Base-by-base conservation (phyloP, 768 basidiomycete genomes). In the Lactarius psammicola region DNA sequence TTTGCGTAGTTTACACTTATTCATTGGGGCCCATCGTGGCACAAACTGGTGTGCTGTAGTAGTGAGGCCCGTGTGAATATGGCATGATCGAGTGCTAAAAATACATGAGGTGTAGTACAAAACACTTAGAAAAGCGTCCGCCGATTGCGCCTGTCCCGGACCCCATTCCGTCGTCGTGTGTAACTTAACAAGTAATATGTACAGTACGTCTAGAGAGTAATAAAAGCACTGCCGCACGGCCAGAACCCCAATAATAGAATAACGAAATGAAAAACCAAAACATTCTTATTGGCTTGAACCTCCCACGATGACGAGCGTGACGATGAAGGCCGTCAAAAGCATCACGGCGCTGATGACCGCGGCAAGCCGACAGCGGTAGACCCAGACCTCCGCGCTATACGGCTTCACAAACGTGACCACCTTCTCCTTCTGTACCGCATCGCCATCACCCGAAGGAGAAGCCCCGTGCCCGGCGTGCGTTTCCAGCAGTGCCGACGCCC, bases 331-430 rank as follows among this genome's bases (percentile, higher is more conserved):
- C 1, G 73, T 64, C 23, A 73, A 31, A 3, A 83, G 81, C 78
- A 80, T 76, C 69, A 78, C 78, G 76, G 77, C 88, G 73, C 80
- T 88, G 77, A 74, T 80, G 76, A 86, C 84, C 77, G 72, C 88
- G 72, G 80, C 90, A 76, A 78, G 82, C 76, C 82, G 83, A 80
- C 72, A 87, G 72, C 77, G 78, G 72, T 62, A 74, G 67, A 73
- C 84, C 74, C 71, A 84, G 59, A 66, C 74, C 60, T 81, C 78
- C 59, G 68, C 69, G 34, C 72, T 59, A 40, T 74, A 65, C 60
- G 57, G 23, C 51, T 55, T 62, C 60, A 60, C 38, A 31, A 59
- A 36, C 63, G 67, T 60, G 56, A 68, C 60, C 62, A 68, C 62
- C 67, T 62, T 65, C 69, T 71, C 53, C 68, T 49, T 44, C 69